phyloP scores from a whole-genome alignment of 73 alveolate genomes.

The Tetrahymena borealis region DNA sequence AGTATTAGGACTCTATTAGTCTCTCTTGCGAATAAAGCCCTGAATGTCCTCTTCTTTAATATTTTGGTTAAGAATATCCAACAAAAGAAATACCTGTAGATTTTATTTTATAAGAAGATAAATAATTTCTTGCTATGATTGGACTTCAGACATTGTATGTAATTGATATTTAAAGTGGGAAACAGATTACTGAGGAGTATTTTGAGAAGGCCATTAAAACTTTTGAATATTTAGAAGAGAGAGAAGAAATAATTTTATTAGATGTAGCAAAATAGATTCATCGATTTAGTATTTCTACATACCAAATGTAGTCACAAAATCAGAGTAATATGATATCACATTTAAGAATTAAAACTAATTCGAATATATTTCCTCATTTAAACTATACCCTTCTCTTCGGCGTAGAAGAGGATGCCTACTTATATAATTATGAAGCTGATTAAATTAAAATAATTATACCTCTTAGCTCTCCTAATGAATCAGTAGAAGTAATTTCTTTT shows the following conservation, averaged over 20 bases:
- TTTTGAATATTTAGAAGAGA: neutral
- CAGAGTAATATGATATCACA: neutral
- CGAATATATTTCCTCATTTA: neutral
- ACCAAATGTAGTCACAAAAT: no score
- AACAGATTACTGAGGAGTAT: neutral
- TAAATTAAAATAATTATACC: neutral
- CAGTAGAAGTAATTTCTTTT: neutral
- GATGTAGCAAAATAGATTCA: no score
- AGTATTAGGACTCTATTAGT: neutral
- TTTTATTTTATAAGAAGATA: neutral
- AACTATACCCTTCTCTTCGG: neutral
- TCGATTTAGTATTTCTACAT: no score
- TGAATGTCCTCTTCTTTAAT: neutral
- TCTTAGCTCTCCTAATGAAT: neutral
- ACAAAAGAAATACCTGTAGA: neutral
- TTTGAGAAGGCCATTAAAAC: neutral
- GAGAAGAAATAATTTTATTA: neutral
- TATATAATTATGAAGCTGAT: no score
- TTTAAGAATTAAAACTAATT: no score
- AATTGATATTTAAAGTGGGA: neutral
- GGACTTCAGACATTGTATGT: neutral
- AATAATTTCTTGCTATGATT: neutral
- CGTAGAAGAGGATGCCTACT: neutral
- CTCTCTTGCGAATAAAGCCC: neutral
- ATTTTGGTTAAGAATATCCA: neutral